Evolutionary conservation across 805 yeast genomes (phyloP), one percentile per base, ranked within the genome.

Genomic region (Ogataea ganodermae): DNA sequence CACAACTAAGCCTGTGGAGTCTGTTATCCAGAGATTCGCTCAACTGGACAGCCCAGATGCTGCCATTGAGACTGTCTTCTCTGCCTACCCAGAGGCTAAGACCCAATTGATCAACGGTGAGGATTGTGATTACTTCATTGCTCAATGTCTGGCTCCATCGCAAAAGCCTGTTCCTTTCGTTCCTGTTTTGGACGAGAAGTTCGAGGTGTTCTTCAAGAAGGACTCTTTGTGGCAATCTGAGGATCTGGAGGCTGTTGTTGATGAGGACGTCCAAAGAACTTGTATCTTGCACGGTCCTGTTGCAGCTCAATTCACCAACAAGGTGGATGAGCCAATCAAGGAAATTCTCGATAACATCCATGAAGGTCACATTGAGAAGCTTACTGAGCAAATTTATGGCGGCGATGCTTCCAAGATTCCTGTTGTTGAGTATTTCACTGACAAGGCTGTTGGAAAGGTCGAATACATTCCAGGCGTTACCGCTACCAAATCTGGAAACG

Each of bases 211-310:
- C 80, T 94, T 94, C 82, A 94, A 94, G 83, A 94, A 94, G 76
- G 99, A 94, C 71, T 92, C 98, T 24, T 78, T 94, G 68, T 94
- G 99, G 99, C 99, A 94, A 79, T 87, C 96, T 20, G 98, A 94
- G 76, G 92, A 89, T 67, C 80, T 94, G 66, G 97, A 90, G 68
- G 88, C 97, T 50, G 98, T 94, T 65, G 91, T 89, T 56, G 98
- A 79, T 58, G 89, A 86, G 62, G 99, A 94, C 68, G 98, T 94
- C 53, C 91, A 91, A 71, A 86, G 99, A 79, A 92, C 97, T n/a
- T 95, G 99, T 86, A 90, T 94, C 58, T 79, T 94, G 63, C 97
- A 90, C 62, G 98, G 99, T 60, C 99, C 99, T 44, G 98, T 94
- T 58, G 96, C 99, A 60, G 97, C 96, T 60, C 90, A 84, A 72